Evolutionary conservation across 1,284 basidiomycete genomes (phyloP).

Genomic region (Rhodotorula sp.): DNA sequence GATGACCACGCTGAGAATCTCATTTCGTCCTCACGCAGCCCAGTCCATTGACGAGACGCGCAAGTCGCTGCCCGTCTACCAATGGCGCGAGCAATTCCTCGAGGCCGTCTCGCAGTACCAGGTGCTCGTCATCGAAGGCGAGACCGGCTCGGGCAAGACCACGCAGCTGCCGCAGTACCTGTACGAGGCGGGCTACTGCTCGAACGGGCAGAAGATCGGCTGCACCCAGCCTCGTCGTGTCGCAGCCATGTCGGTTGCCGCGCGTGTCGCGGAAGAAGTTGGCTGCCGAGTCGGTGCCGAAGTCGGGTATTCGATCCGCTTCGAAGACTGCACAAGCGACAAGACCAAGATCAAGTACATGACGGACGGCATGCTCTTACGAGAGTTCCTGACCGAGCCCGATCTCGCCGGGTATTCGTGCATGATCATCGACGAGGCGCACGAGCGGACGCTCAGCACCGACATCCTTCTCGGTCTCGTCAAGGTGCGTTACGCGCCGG

Average conservation of each 20-base stretch:
- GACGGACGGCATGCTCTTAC: conserved; percentile 97
- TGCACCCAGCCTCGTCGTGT: conserved; percentile 99
- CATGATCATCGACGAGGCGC: conserved; percentile 94
- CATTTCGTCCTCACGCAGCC: conserved; percentile 61
- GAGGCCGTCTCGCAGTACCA: conserved; percentile 87
- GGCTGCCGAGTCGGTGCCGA: conserved; percentile 93
- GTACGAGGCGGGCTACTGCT: conserved; percentile 93
- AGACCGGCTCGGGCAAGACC: conserved; percentile 73
- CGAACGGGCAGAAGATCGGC: conserved; percentile 82
- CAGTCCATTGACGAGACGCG: conserved; percentile 85
- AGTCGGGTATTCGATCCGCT: conserved; percentile 97
- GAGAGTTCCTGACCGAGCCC: conserved; percentile 93
- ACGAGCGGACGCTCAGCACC: conserved; percentile 91
- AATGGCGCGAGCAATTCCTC: conserved; percentile 80
- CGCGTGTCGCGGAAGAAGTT: conserved; percentile 98
- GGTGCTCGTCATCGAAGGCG: conserved; percentile 53
- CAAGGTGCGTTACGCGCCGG: conserved; percentile 64
- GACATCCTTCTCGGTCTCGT: conserved; percentile 95
- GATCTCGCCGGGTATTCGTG: conserved; percentile 88
- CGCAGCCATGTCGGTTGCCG: conserved; percentile 98
- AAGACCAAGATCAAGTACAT: conserved; percentile 91
- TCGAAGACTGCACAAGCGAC: conserved; percentile 98
- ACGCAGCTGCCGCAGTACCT: conserved; percentile 98
- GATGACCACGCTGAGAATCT: neutral
- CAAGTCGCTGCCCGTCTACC: conserved; percentile 85